A percentile compares a stretch with the other conserved stretches of the same genome.
These are phyloP conservation scores for Escallonia rubra DNA, from an alignment of 129 eudicot genomes.

Conservation along the genomic window DNA sequence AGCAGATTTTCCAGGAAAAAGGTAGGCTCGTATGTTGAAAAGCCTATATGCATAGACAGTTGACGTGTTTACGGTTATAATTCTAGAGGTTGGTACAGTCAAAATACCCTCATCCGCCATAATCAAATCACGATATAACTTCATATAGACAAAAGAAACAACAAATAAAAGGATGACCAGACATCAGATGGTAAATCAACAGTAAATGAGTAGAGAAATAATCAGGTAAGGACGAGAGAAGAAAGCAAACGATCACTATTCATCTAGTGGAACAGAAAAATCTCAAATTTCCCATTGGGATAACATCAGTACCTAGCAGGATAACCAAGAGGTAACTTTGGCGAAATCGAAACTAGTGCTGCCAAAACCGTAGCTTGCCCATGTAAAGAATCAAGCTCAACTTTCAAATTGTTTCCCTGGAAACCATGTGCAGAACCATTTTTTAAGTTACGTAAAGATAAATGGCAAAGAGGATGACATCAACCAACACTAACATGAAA, in stretches of 20 bases:
- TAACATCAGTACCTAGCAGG: slow-evolving; percentile 64
- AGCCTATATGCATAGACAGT: too few species aligned
- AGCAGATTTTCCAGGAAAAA: too few species aligned
- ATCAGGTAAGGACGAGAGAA: neutral
- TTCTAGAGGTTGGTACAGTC: too few species aligned
- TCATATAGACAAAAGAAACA: neutral
- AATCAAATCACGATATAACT: neutral
- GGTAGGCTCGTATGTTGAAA: too few species aligned
- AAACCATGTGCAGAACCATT: slow-evolving; percentile 15
- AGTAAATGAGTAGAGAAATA: too few species aligned
- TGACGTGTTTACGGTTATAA: too few species aligned
- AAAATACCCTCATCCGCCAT: too few species aligned
- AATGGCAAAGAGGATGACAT: neutral
- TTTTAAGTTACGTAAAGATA: neutral
- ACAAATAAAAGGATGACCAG: neutral
- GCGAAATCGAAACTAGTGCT: slow-evolving; percentile 86
- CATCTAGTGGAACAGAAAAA: too few species aligned
- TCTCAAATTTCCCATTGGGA: neutral
- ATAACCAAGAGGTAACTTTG: slow-evolving; percentile 93
- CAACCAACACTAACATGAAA: neutral
- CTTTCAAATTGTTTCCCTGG: slow-evolving; percentile 65
- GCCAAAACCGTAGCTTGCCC: slow-evolving; percentile 96
- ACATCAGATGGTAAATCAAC: neutral
- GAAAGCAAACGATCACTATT: too few species aligned
- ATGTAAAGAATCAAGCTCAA: slow-evolving; percentile 81